A percentile compares a stretch with the other conserved stretches of the same genome.
These are phyloP conservation scores for Moelleriella libera DNA, from an alignment of 2,329 filamentous ascomycete species.

Conservation along the genomic window DNA sequence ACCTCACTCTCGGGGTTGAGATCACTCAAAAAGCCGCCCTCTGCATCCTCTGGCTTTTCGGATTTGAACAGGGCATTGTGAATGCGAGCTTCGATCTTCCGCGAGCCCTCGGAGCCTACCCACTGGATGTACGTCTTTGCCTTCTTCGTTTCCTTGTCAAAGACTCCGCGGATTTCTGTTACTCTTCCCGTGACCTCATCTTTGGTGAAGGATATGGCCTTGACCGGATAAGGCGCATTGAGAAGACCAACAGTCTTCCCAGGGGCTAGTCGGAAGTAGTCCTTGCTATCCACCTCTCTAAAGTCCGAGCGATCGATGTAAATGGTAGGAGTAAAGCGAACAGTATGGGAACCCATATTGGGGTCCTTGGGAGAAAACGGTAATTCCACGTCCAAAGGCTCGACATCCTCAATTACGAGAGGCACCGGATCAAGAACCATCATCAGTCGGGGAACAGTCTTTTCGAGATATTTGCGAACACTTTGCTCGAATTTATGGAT, in stretches of 20 bases:
- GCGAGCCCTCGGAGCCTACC: slow-evolving; percentile 55
- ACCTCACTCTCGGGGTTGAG: slow-evolving; percentile 75
- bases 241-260: slow-evolving; percentile 65
- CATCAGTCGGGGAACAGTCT: slow-evolving; percentile 78
- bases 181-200: slow-evolving; percentile 51
- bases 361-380: slow-evolving; percentile 77
- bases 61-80: slow-evolving; percentile 79
- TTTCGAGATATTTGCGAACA: slow-evolving; percentile 74
- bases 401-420: slow-evolving; percentile 67
- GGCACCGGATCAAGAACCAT: slow-evolving; percentile 75
- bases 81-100: slow-evolving; percentile 60
- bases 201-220: slow-evolving; percentile 54
- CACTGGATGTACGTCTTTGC: slow-evolving; percentile 84
- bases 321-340: slow-evolving; percentile 58
- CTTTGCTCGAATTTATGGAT: slow-evolving; percentile 68
- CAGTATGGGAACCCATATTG: slow-evolving; percentile 44
- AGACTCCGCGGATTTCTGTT: slow-evolving; percentile 46
- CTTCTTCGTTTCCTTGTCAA: slow-evolving; percentile 57
- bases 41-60: slow-evolving; percentile 63
- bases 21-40: slow-evolving; percentile 70
- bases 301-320: slow-evolving; percentile 81
- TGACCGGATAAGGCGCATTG: slow-evolving; percentile 57
- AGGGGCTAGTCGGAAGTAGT: slow-evolving; percentile 70
- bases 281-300: slow-evolving; percentile 56
- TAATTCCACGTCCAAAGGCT: slow-evolving; percentile 46